Evolutionary conservation across 441 rosid genomes (phyloP).

Genomic region (Populus hybrid): DNA sequence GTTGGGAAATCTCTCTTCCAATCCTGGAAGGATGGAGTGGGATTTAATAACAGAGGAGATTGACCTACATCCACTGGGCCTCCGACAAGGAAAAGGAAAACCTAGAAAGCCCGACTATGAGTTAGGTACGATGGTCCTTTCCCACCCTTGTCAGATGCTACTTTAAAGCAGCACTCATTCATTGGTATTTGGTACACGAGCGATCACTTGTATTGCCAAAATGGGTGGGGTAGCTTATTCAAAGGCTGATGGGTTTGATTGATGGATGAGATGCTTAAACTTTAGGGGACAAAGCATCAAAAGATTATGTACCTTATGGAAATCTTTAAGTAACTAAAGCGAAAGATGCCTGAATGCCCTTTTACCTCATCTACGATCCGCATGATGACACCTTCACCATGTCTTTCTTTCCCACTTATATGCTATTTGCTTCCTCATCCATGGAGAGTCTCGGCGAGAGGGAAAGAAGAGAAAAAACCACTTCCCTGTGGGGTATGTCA

Average conservation of each 20-base stretch:
- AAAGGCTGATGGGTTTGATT: conserved; percentile 7
- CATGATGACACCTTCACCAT: background rate
- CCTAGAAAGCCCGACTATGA: too few species aligned
- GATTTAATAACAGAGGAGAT: too few species aligned
- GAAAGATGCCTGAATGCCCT: conserved; percentile 4
- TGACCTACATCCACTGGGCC: too few species aligned
- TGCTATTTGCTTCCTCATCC: conserved; percentile 12
- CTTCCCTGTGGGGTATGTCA: background rate
- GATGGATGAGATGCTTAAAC: conserved; percentile 25
- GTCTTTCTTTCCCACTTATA: background rate
- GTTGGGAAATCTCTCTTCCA: too few species aligned
- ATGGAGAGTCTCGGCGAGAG: conserved; percentile 12
- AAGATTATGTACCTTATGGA: conserved; percentile 7
- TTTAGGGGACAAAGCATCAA: conserved; percentile 32
- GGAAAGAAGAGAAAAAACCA: background rate
- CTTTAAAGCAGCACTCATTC: too few species aligned
- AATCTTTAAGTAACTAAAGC: conserved; percentile 2
- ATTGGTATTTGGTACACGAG: too few species aligned
- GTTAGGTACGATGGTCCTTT: background rate
- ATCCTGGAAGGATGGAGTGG: too few species aligned
- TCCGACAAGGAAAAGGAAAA: too few species aligned
- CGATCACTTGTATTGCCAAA: background rate
- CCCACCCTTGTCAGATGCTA: background rate
- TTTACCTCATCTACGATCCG: background rate
- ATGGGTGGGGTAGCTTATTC: conserved; percentile 3